These are phyloP conservation scores for Dactylellina cionopaga DNA, from an alignment of 2,329 filamentous ascomycete genomes.

Conservation along the genomic window DNA sequence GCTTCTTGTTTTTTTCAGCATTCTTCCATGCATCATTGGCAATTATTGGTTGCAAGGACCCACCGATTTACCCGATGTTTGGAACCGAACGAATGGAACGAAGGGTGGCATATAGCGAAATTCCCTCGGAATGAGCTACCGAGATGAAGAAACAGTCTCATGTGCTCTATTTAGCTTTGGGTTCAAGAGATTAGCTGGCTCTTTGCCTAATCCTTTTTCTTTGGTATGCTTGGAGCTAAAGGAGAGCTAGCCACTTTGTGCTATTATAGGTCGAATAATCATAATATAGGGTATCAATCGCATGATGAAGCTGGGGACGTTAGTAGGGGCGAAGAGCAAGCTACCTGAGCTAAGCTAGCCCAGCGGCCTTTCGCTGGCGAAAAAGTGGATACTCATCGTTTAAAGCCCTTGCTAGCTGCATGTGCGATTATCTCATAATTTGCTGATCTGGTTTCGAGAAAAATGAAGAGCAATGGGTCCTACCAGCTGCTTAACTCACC, in stretches of 20 bases:
- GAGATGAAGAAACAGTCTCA: conserved; percentile 31
- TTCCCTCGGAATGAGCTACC: conserved; percentile 52
- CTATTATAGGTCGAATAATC: no score
- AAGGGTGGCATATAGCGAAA: conserved; percentile 42
- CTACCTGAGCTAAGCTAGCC: conserved; percentile 18
- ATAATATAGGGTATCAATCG: no score
- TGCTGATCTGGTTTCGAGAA: conserved; percentile 53
- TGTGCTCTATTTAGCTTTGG: conserved; percentile 17
- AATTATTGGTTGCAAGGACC: conserved; percentile 11
- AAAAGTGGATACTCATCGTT: conserved; percentile 49
- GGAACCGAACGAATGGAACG: conserved; percentile 49
- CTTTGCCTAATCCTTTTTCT: neutral
- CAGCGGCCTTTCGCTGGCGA: conserved; percentile 10
- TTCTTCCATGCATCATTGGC: conserved; percentile 18
- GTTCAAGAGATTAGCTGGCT: neutral
- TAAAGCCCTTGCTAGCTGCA: conserved; percentile 52
- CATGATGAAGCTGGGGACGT: conserved; percentile 5
- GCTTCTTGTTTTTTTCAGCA: conserved; percentile 38
- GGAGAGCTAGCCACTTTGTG: neutral
- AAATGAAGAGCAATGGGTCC: neutral
- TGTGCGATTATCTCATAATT: conserved; percentile 54
- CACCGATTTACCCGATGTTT: conserved; percentile 48
- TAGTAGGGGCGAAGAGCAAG: neutral
- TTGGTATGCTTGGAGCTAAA: neutral
- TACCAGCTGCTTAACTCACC: no score